Base-by-base conservation (phyloP, 805 yeast genomes). In the Candida maltosa region DNA sequence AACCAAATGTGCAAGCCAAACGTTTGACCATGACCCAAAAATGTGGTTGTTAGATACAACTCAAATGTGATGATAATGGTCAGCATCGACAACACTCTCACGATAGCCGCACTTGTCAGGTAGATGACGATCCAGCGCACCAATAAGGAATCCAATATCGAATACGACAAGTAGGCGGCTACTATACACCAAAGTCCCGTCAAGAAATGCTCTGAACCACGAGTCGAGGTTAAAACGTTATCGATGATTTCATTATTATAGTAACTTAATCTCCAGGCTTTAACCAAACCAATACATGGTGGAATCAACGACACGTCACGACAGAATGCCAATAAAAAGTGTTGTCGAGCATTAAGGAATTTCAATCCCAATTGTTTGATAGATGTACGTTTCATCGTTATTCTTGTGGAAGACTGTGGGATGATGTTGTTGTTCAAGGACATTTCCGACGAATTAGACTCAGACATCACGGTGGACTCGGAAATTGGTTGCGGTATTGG, bases 161-260 rank as follows among this genome's bases (percentile, higher is more conserved):
- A 79, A 58, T 81, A 87, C 6, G 94, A 80, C 41, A 91, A 65
- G 51, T 87, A 87, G 2, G 87, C 87, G 1, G 95, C 78, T 7
- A 91, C 97, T 4, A 84, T 51, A 55, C 96, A 87, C 97, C 97
- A 91, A n/a, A 91, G 56, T 0, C 89, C 89, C 4, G 95, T 83
- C 40, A 88, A 62, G 40, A 87, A 69, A 47, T 82, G 83, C 52
- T 88, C 96, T 0, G 89, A 78, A 1, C 87, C 74, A 26, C 88
- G 64, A 1, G 86, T 88, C 1, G 74, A 57, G 1, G 83, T 76
- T 29, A 65, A 58, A 29, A 57, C 60, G 18, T 21, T 19, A 19
- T 20, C 18, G 9, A 31, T 11, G 9, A 31, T 11, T 4, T 16
- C 26, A 16, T 26, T 26, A 6, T 14, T 6, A 20, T 15, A 22